Evolutionary conservation across 2,329 filamentous ascomycete species (phyloP).

Genomic region (Claviceps monticola): DNA sequence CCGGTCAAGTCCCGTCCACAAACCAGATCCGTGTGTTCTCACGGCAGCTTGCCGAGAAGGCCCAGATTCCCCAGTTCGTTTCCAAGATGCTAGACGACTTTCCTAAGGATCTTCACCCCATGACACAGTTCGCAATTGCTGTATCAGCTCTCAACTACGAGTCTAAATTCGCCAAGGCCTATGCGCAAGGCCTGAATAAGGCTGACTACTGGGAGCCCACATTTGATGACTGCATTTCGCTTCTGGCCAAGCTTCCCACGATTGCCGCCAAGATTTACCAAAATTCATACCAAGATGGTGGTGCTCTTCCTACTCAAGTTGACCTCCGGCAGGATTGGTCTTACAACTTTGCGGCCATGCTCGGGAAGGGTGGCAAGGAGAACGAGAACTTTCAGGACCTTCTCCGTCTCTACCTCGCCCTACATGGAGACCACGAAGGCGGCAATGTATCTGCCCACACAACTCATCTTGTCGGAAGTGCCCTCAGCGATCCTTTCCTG

Average conservation of each 20-base stretch:
- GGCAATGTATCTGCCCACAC: slow-evolving; percentile 94
- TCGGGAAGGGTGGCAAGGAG: slow-evolving; percentile 77
- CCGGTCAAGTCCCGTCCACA: slow-evolving; percentile 76
- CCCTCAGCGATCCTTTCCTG: slow-evolving; percentile 87
- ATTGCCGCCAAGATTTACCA: slow-evolving; percentile 98
- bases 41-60: slow-evolving; percentile 75
- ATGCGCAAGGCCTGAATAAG: slow-evolving; percentile 83
- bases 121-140: slow-evolving; percentile 94
- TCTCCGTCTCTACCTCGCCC: slow-evolving; percentile 81
- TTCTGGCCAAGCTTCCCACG: slow-evolving; percentile 90
- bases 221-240: slow-evolving; percentile 86
- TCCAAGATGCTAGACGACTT: slow-evolving; percentile 81
- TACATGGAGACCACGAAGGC: slow-evolving; percentile 96
- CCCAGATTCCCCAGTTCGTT: slow-evolving; percentile 68
- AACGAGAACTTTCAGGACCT: slow-evolving; percentile 94
- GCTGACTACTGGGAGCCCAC: slow-evolving; percentile 98
- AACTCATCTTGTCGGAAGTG: slow-evolving; percentile 88
- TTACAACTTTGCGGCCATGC: slow-evolving; percentile 95
- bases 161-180: slow-evolving; percentile 84
- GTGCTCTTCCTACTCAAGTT: slow-evolving; percentile 59
- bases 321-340: slow-evolving; percentile 89
- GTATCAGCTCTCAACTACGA: slow-evolving; percentile 94
- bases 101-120: slow-evolving; percentile 82
- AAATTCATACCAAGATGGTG: slow-evolving; percentile 65
- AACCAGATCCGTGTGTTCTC: slow-evolving; percentile 72